Conservation (phyloP, 768 basidiomycete species). For the Tylopilus felleus region DNA sequence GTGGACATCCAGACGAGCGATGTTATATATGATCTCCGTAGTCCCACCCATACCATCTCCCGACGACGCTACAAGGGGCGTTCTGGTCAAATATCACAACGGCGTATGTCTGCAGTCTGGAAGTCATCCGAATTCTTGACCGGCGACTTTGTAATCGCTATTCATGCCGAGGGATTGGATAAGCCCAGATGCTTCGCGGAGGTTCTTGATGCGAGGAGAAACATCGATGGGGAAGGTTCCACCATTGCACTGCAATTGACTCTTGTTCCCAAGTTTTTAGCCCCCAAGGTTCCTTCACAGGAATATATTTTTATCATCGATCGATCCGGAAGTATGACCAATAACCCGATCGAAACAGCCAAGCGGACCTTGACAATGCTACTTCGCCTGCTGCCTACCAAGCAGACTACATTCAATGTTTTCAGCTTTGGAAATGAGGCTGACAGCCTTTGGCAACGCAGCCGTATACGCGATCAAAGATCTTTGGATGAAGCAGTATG, state of each 20-base stretch:
- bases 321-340: constrained; percentile 52
- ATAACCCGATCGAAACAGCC: constrained; percentile 42
- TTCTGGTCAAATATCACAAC: constrained; percentile 34
- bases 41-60: constrained; percentile 44
- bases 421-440: constrained; percentile 46
- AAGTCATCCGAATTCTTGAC: constrained; percentile 41
- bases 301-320: constrained; percentile 65
- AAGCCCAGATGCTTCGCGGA: constrained; percentile 57
- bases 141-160: constrained; percentile 49
- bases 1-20: constrained; percentile 51
- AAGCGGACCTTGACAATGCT: constrained; percentile 46
- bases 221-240: constrained; percentile 1
- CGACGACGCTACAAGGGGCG: constrained; percentile 35
- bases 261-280: constrained; percentile 49
- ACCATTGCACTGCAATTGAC: constrained; percentile 52
- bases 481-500: constrained; percentile 38
- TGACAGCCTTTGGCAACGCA: constrained; percentile 35
- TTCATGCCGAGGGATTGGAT: constrained; percentile 49
- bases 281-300: constrained; percentile 41
- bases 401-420: constrained; percentile 51
- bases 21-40: constrained; percentile 36
- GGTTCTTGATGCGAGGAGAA: constrained; percentile 21
- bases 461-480: constrained; percentile 30
- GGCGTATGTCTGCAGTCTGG: constrained; percentile 39
- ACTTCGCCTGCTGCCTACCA: constrained; percentile 45